Conservation (phyloP, 495 filamentous ascomycete species). For the Jackrogersella minutella region DNA sequence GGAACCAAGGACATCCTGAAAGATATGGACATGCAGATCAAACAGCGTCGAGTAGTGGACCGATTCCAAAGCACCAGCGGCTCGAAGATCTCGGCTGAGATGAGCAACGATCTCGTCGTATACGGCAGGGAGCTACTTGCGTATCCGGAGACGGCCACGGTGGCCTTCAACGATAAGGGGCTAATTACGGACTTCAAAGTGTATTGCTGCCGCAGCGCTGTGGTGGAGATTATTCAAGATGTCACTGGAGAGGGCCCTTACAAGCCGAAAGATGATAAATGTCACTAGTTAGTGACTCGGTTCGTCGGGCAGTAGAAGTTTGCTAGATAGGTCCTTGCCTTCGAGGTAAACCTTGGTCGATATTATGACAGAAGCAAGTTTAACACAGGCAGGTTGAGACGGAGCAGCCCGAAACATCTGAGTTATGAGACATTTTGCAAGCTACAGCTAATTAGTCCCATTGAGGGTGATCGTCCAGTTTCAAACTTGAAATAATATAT, state of each 20-base stretch:
- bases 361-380: neutral
- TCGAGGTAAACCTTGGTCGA: neutral
- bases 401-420: neutral
- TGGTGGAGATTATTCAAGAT: constrained; percentile 21
- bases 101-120: constrained; percentile 13
- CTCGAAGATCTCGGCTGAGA: constrained; percentile 21
- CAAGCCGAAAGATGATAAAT: neutral
- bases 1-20: neutral
- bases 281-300: neutral
- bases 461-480: neutral
- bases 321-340: neutral
- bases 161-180: constrained; percentile 21
- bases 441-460: neutral
- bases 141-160: constrained; percentile 19
- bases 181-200: constrained; percentile 18
- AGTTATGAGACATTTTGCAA: neutral
- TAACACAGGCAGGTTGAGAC: neutral
- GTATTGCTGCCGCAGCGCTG: constrained; percentile 26
- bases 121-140: neutral
- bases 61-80: constrained; percentile 2
- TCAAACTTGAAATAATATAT: neutral
- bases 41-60: constrained; percentile 16
- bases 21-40: constrained; percentile 1
- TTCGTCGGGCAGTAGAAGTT: neutral
- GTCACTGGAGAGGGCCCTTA: constrained; percentile 30